Conservation (phyloP, 148 eudicot species). For the Nepenthes mirabilis region DNA sequence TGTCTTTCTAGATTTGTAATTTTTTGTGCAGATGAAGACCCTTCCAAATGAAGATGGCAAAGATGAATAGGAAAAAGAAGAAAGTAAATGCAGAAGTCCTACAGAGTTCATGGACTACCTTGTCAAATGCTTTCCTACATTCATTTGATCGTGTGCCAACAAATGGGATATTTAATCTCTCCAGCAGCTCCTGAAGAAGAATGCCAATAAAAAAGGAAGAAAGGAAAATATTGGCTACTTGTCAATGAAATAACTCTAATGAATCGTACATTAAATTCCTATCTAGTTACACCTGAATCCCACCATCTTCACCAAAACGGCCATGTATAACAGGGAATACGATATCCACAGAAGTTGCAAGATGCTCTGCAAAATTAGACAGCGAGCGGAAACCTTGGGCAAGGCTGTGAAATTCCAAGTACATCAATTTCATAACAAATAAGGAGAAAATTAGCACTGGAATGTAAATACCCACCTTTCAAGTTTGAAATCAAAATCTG, state of each 20-base stretch:
- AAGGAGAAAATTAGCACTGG: constrained; percentile 1
- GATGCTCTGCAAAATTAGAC: constrained; percentile 67
- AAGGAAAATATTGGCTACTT: neutral
- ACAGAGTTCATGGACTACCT: constrained; percentile 22
- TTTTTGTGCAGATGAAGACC: neutral
- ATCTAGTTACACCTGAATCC: constrained; percentile 45
- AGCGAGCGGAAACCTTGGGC: constrained; percentile 66
- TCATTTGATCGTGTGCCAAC: constrained; percentile 68
- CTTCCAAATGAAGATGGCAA: neutral
- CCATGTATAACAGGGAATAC: constrained; percentile 95
- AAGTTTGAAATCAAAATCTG: constrained; percentile 91
- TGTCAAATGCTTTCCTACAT: constrained; percentile 81
- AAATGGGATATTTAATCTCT: constrained; percentile 59
- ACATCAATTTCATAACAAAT: neutral
- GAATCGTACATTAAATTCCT: neutral
- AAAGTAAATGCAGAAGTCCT: neutral
- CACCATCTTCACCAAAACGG: constrained; percentile 92
- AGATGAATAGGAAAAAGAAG: neutral
- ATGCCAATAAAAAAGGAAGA: neutral
- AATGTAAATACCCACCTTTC: constrained; percentile 33
- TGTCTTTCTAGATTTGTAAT: too few relatives aligned
- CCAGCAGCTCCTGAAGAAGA: constrained; percentile 58
- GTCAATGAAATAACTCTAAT: neutral
- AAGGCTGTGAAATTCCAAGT: constrained; percentile 38
- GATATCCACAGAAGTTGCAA: constrained; percentile 63